These are phyloP conservation scores for Diutina catenulata DNA, from an alignment of 1,139 yeast species.

Conservation along the genomic window DNA sequence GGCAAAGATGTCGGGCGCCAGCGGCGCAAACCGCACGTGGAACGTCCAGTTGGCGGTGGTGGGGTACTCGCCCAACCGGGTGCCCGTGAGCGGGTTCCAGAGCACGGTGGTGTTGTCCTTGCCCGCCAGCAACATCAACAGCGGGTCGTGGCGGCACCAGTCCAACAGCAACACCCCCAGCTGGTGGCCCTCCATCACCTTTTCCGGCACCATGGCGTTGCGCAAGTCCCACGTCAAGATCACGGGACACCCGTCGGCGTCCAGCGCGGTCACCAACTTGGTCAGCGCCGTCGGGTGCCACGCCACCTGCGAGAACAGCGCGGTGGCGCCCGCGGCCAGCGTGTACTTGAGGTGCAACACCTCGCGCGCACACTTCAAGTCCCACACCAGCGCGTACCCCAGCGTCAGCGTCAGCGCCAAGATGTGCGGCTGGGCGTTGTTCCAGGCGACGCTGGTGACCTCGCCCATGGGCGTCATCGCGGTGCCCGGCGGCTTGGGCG, in stretches of 20 bases:
- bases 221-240: slow-evolving; percentile 90
- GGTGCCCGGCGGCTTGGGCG: slow-evolving; percentile 68
- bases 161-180: slow-evolving; percentile 85
- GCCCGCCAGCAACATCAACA: slow-evolving; percentile 74
- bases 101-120: slow-evolving; percentile 79
- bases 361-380: slow-evolving; percentile 75
- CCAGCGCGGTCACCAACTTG: slow-evolving; percentile 78
- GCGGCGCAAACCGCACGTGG: slow-evolving; percentile 77
- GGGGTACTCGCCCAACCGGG: slow-evolving; percentile 76
- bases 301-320: slow-evolving; percentile 55
- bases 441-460: slow-evolving; percentile 81
- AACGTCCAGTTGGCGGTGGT: slow-evolving; percentile 92
- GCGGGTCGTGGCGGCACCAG: slow-evolving; percentile 84
- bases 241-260: slow-evolving; percentile 68
- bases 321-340: slow-evolving; percentile 37
- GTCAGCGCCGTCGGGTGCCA: slow-evolving; percentile 90
- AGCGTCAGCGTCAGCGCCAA: slow-evolving; percentile 81
- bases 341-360: slow-evolving; percentile 70
- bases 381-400: slow-evolving; percentile 91
- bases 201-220: slow-evolving; percentile 82
- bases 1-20: slow-evolving; percentile 84
- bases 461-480: slow-evolving; percentile 79
- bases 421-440: slow-evolving; percentile 71
- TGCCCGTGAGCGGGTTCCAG: slow-evolving; percentile 79
- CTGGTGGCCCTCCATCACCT: slow-evolving; percentile 64